Evolutionary conservation across 495 filamentous ascomycete species (phyloP).

Genomic region (Aspergillus asperescens): DNA sequence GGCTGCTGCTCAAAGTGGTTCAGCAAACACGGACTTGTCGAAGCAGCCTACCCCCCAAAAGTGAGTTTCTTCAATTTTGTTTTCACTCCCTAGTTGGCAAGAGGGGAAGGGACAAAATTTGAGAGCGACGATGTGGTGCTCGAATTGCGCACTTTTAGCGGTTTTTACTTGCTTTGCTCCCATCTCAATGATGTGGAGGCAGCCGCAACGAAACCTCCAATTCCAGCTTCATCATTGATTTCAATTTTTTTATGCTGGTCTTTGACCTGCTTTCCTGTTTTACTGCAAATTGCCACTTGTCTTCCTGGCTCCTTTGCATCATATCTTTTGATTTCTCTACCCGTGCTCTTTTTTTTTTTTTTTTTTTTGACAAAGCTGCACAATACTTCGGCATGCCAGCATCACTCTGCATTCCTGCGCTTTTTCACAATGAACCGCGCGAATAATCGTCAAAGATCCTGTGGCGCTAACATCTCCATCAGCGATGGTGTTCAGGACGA

Average conservation of each 20-base stretch:
- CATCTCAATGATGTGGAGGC: neutral
- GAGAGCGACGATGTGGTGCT: neutral
- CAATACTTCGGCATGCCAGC: neutral
- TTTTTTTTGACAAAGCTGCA: no score
- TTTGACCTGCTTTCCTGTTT: neutral
- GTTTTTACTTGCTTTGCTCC: neutral
- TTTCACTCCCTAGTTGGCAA: conserved; percentile 1
- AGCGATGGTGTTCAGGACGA: conserved; percentile 51
- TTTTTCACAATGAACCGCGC: neutral
- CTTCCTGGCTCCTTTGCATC: neutral
- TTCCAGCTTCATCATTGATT: neutral
- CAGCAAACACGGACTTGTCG: conserved; percentile 47
- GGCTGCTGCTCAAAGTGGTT: conserved; percentile 45
- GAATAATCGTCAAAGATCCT: neutral
- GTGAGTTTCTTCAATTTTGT: conserved; percentile 32
- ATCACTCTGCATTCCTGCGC: conserved; percentile 5
- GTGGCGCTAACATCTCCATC: conserved; percentile 22
- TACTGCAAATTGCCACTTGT: neutral
- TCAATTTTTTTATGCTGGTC: neutral
- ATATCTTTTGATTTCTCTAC: conserved; percentile 1
- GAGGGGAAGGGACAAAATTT: neutral
- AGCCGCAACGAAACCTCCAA: neutral
- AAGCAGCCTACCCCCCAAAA: conserved; percentile 47
- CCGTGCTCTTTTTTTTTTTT: neutral
- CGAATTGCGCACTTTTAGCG: neutral